Conservation (phyloP, 2,329 filamentous ascomycete genomes). For the Monilinia aucupariae region DNA sequence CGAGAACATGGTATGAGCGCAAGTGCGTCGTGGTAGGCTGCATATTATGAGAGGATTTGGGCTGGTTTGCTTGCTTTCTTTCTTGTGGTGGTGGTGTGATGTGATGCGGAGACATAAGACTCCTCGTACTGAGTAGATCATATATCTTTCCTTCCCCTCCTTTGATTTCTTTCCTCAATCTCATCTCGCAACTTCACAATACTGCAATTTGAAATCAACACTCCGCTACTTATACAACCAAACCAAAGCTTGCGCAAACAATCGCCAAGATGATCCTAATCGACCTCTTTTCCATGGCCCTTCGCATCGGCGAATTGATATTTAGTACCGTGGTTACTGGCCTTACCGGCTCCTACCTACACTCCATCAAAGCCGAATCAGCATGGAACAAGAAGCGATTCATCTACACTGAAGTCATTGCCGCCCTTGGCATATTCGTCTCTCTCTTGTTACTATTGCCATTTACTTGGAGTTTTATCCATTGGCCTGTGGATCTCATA, state of each 20-base stretch:
- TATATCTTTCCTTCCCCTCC: neutral
- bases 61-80: neutral
- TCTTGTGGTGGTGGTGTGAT: neutral
- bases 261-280: neutral
- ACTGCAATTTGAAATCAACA: neutral
- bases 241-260: neutral
- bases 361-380: neutral
- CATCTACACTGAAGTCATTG: constrained; percentile 31
- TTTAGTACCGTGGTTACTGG: constrained; percentile 7
- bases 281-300: neutral
- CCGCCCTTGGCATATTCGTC: constrained; percentile 63
- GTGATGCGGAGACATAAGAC: neutral
- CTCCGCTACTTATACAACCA: neutral
- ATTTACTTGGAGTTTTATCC: constrained; percentile 59
- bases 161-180: neutral
- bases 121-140: too few species aligned
- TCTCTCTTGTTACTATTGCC: constrained; percentile 68
- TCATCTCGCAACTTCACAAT: neutral
- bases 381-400: constrained; percentile 13
- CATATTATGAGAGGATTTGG: neutral
- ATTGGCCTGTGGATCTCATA: constrained; percentile 66
- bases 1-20: neutral
- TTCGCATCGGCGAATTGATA: constrained; percentile 5
- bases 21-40: neutral
- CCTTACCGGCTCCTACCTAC: constrained; percentile 5